Conservation (phyloP, 2,329 filamentous ascomycete species). For the Scytalidium lignicola region DNA sequence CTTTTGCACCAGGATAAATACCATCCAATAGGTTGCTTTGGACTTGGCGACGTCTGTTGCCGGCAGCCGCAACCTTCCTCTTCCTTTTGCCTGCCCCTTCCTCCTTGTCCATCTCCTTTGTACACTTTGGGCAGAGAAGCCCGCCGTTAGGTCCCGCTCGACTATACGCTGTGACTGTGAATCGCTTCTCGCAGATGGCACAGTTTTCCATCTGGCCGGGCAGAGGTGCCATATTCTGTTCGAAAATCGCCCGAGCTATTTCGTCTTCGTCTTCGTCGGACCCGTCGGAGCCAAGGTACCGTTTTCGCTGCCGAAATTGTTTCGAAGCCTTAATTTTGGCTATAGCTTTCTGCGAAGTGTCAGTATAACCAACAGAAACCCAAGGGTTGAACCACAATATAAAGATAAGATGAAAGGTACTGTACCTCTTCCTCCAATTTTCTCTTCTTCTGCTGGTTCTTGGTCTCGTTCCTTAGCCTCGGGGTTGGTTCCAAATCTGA, state of each 20-base stretch:
- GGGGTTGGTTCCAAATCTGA: slow-evolving; percentile 24
- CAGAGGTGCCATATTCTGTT: slow-evolving; percentile 35
- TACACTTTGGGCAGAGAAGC: slow-evolving; percentile 78
- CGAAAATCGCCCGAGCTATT: slow-evolving; percentile 43
- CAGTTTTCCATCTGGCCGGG: slow-evolving; percentile 82
- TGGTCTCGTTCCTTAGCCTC: slow-evolving; percentile 20
- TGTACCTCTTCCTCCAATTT: slow-evolving; percentile 37
- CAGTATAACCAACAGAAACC: slow-evolving; percentile 7
- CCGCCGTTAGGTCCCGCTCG: slow-evolving; percentile 78
- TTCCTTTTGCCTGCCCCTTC: slow-evolving; percentile 54
- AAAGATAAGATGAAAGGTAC: slow-evolving; percentile 10
- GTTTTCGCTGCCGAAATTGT: slow-evolving; percentile 46
- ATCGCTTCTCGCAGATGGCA: slow-evolving; percentile 77
- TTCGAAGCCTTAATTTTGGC: slow-evolving; percentile 61
- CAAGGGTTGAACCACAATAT: slow-evolving; percentile 17
- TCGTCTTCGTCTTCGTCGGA: slow-evolving; percentile 42
- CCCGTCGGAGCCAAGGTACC: slow-evolving; percentile 35
- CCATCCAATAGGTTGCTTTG: slow-evolving; percentile 86
- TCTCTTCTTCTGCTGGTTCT: slow-evolving; percentile 24
- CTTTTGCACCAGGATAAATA: slow-evolving; percentile 59
- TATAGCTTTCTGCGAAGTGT: slow-evolving; percentile 39
- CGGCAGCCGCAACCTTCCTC: slow-evolving; percentile 47
- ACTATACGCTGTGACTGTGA: slow-evolving; percentile 88
- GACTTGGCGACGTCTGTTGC: slow-evolving; percentile 59
- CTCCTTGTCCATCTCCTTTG: slow-evolving; percentile 66